Evolutionary conservation across 2,329 filamentous ascomycete genomes (phyloP).

Genomic region (Ceratocystis diversiconidia): DNA sequence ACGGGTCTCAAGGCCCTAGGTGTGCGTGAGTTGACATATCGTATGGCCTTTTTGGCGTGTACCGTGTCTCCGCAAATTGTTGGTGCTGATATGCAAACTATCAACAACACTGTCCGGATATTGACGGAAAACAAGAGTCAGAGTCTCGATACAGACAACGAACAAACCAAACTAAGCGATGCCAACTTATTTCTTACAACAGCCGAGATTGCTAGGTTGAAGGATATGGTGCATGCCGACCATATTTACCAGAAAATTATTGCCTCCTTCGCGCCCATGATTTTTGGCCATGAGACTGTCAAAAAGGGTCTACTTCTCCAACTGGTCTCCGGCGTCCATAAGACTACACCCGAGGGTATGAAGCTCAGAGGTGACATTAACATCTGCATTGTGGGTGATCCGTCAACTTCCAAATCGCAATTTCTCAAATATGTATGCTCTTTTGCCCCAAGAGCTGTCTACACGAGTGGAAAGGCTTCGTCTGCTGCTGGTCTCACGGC

Average conservation of each 20-base stretch:
- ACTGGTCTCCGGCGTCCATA: constrained; percentile 88
- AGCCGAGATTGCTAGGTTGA: constrained; percentile 83
- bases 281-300: constrained; percentile 93
- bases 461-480: constrained; percentile 94
- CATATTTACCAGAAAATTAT: constrained; percentile 90
- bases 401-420: constrained; percentile 92
- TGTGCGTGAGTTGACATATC: constrained; percentile 88
- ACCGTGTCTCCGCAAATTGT: constrained; percentile 69
- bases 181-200: constrained; percentile 34
- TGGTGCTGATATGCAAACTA: constrained; percentile 52
- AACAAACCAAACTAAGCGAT: constrained; percentile 1
- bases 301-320: constrained; percentile 94
- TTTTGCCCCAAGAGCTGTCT: constrained; percentile 89
- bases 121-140: constrained; percentile 68
- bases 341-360: constrained; percentile 87
- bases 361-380: constrained; percentile 93
- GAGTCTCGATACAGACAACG: constrained; percentile 20
- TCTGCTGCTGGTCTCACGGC: constrained; percentile 95
- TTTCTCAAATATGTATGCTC: constrained; percentile 97
- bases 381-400: constrained; percentile 95
- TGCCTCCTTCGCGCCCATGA: constrained; percentile 87
- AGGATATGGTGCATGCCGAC: constrained; percentile 84
- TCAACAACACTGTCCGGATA: constrained; percentile 16
- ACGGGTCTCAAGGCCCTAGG: constrained; percentile 82
- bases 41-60: constrained; percentile 89